A percentile compares a stretch with the other conserved stretches of the same genome.
These are phyloP conservation scores for Mycena latifolia DNA, from an alignment of 768 basidiomycete species.

Conservation along the genomic window DNA sequence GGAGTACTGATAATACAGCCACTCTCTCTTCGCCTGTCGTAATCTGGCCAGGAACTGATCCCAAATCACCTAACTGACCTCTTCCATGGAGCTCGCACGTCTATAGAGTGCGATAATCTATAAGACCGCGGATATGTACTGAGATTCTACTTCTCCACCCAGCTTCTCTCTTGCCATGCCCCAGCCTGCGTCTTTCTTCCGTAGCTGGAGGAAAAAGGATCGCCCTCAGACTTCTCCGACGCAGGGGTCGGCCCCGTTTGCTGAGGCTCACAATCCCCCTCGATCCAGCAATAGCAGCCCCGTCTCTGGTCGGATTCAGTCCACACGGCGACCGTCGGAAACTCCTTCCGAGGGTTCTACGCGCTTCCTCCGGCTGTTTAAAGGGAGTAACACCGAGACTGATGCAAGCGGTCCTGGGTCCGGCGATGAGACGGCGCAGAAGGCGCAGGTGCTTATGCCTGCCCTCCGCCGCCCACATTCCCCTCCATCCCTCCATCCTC, in stretches of 20 bases:
- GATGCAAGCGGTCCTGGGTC: constrained; percentile 17
- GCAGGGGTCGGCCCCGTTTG: constrained; percentile 2
- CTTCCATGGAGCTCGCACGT: constrained; percentile 25
- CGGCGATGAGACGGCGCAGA: background rate
- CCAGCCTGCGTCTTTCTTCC: constrained; percentile 52
- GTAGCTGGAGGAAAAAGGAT: constrained; percentile 55
- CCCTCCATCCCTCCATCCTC: constrained; percentile 38
- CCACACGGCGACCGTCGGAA: constrained; percentile 19
- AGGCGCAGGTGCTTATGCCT: background rate
- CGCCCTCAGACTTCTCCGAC: constrained; percentile 21
- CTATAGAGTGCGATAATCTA: constrained; percentile 29
- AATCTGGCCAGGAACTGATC: constrained; percentile 35
- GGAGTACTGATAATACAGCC: constrained; percentile 25
- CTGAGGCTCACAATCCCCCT: constrained; percentile 2
- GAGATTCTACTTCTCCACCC: constrained; percentile 8
- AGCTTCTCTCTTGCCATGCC: constrained; percentile 45
- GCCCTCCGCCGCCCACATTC: constrained; percentile 22
- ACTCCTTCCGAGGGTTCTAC: constrained; percentile 15
- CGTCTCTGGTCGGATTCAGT: background rate
- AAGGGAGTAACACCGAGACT: constrained; percentile 13
- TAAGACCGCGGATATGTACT: constrained; percentile 14
- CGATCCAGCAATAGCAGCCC: constrained; percentile 28
- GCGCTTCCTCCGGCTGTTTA: constrained; percentile 28
- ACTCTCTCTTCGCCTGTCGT: constrained; percentile 34
- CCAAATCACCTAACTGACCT: constrained; percentile 29